Percentiles rank a stretch among this genome's conserved stretches.
Evolutionary conservation across 352 stramenopile genomes (phyloP).

Genomic region (Pythium periplocum): DNA sequence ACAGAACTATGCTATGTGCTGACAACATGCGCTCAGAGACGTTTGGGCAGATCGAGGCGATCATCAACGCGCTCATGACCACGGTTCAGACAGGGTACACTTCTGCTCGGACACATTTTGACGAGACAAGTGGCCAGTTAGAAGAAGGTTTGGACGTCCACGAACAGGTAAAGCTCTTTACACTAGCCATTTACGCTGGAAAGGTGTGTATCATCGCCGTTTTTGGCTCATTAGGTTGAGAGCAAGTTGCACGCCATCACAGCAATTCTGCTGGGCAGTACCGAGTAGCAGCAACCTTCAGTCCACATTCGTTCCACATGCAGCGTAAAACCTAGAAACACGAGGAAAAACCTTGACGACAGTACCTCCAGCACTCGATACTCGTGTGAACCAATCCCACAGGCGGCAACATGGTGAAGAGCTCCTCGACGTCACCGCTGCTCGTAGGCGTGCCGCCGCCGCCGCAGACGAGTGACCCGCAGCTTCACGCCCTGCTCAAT

Average conservation of each 20-base stretch:
- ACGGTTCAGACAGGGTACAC: slow-evolving; percentile 3
- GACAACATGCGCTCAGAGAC: slow-evolving; percentile 20
- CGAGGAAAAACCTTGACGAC: background rate
- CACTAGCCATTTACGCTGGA: background rate
- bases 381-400: background rate
- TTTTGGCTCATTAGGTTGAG: slow-evolving; percentile 8
- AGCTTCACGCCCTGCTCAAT: slow-evolving; percentile 26
- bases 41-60: slow-evolving; percentile 26
- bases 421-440: slow-evolving; percentile 9
- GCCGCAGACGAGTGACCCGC: slow-evolving; percentile 21
- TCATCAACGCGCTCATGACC: slow-evolving; percentile 16
- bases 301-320: slow-evolving; percentile 6
- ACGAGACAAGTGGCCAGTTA: slow-evolving; percentile 3
- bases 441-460: slow-evolving; percentile 3
- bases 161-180: slow-evolving; percentile 7
- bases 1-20: background rate
- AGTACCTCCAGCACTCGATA: background rate
- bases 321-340: background rate
- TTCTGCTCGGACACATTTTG: slow-evolving; percentile 9
- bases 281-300: slow-evolving; percentile 13
- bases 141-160: slow-evolving; percentile 13
- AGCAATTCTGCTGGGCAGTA: slow-evolving; percentile 16
- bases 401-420: background rate
- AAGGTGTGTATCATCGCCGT: background rate
- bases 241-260: slow-evolving; percentile 19